Percentiles rank a stretch among this genome's conserved stretches.
These are phyloP conservation scores for Arctium lappa DNA, from an alignment of 129 eudicot species.

Conservation along the genomic window DNA sequence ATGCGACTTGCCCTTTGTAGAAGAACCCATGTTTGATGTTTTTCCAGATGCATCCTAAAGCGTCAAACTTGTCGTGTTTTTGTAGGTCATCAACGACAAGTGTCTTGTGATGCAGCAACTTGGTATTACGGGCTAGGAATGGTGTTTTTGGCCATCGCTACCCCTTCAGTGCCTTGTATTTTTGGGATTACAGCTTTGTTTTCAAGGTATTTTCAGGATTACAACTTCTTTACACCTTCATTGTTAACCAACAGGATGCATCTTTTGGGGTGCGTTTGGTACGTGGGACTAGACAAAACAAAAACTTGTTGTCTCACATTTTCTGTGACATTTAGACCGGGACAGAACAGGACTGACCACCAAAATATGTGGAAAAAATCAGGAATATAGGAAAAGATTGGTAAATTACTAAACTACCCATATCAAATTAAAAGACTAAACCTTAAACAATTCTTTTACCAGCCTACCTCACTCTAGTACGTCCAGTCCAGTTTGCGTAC, in stretches of 20 bases:
- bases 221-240: background rate
- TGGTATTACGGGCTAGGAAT: constrained; percentile 80
- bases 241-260: background rate
- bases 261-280: background rate
- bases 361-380: too few species aligned
- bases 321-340: background rate
- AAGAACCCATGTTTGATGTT: constrained; percentile 4
- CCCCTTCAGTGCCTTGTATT: constrained; percentile 70
- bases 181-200: constrained; percentile 86
- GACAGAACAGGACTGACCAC: too few species aligned
- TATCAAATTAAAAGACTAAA: too few species aligned
- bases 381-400: too few species aligned
- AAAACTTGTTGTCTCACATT: background rate
- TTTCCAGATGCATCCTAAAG: background rate
- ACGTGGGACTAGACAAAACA: background rate
- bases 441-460: too few species aligned
- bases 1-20: background rate
- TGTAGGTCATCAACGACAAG: constrained; percentile 82
- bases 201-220: constrained; percentile 51
- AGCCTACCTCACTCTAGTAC: too few species aligned
- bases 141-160: constrained; percentile 70
- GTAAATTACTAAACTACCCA: too few species aligned
- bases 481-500: background rate
- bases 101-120: constrained; percentile 64
- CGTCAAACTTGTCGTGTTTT: constrained; percentile 13